Percentiles rank a stretch among this genome's conserved stretches.
Evolutionary conservation across 2,329 filamentous ascomycete genomes (phyloP).

Genomic region (Emmonsia crescens): DNA sequence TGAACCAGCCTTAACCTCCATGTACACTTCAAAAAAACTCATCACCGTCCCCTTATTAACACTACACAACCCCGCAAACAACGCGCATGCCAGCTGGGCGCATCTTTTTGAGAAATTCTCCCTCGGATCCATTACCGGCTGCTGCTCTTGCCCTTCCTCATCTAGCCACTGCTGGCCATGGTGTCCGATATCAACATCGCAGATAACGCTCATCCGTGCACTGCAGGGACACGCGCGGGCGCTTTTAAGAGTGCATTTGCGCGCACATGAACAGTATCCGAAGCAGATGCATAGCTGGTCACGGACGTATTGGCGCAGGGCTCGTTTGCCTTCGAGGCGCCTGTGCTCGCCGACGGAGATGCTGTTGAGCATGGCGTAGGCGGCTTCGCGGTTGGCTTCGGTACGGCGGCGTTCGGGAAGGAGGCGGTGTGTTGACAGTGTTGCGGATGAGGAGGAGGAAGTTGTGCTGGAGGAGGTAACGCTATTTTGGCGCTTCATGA

Average conservation of each 20-base stretch:
- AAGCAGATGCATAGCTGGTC: constrained; percentile 29
- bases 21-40: constrained; percentile 14
- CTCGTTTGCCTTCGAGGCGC: constrained; percentile 16
- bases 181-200: constrained; percentile 12
- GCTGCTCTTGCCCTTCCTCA: background rate
- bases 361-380: constrained; percentile 26
- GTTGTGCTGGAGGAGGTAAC: background rate
- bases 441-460: background rate
- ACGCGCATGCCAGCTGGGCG: constrained; percentile 20
- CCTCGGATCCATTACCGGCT: constrained; percentile 7
- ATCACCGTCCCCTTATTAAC: constrained; percentile 15
- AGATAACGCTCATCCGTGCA: constrained; percentile 22
- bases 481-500: background rate
- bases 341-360: constrained; percentile 26
- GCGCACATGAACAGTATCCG: constrained; percentile 23
- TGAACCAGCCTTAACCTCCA: constrained; percentile 18
- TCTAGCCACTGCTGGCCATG: background rate
- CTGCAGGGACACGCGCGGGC: constrained; percentile 27
- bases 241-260: constrained; percentile 23
- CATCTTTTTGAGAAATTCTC: constrained; percentile 17
- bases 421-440: background rate
- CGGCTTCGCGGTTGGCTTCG: constrained; percentile 22
- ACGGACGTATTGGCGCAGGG: constrained; percentile 20
- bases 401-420: constrained; percentile 18
- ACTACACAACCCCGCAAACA: constrained; percentile 22